Percentiles rank a stretch among this genome's conserved stretches.
phyloP scores from a whole-genome alignment of 345 rosid genomes.

The Psidium guajava region DNA sequence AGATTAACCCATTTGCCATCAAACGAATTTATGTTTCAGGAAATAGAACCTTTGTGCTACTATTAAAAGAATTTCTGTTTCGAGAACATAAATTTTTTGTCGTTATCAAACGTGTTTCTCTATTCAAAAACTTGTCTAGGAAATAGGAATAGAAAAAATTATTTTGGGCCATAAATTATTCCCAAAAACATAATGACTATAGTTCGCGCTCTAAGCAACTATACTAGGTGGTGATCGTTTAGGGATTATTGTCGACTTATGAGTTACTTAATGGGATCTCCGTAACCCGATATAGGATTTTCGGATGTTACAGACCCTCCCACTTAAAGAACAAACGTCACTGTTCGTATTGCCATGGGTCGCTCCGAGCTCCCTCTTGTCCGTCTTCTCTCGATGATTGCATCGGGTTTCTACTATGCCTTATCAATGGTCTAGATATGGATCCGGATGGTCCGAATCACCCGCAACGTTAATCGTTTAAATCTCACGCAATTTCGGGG shows the following conservation, averaged over 20 bases:
- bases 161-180: no score
- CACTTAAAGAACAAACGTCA: not conserved
- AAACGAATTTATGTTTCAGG: no score
- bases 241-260: rapidly evolving
- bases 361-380: not conserved
- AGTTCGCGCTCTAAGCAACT: rapidly evolving
- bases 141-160: no score
- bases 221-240: rapidly evolving
- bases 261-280: not conserved
- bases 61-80: no score
- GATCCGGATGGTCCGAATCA: not conserved
- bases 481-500: not conserved
- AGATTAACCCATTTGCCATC: no score
- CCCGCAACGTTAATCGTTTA: not conserved
- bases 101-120: no score
- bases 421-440: not conserved
- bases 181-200: no score
- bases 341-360: rapidly evolving
- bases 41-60: no score
- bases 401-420: not conserved
- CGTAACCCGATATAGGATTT: not conserved
- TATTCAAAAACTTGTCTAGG: no score
- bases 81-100: no score
- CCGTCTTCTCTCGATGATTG: not conserved
- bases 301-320: rapidly evolving